Base-by-base conservation (phyloP, 2,329 filamentous ascomycete genomes). In the Pseudogymnoascus sp. region DNA sequence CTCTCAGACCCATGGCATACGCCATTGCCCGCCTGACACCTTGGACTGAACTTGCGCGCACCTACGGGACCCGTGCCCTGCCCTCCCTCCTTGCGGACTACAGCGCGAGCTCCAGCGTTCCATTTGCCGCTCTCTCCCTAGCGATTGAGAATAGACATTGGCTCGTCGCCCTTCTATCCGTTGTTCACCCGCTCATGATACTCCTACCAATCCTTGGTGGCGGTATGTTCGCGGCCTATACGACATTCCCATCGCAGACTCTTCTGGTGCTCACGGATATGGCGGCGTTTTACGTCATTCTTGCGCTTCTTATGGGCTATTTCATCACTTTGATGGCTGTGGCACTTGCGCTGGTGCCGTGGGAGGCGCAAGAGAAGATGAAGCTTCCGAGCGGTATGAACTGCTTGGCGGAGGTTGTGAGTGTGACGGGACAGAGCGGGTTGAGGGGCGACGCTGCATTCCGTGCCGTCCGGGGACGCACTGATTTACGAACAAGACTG, bases 321-420 rank as follows among this genome's bases (percentile, higher is more conserved):
- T 77, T 86, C 9, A 66, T 84, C n/a, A 84, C 80, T 11, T 77
- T 93, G 58, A 70, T 82, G 41, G 73, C 82, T 5, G 75, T 90
- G 61, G 37, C 58, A 18, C 14, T 60, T 32, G 38, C 38, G 20
- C 58, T 60, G 3, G 37, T 60, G 16, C 43, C 58, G 4, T 47
- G 43, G 37, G 28, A 60, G 0, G 75, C 77, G 11, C 81, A 89
- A 12, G 75, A 77, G 41, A 77, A 79, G 38, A 83, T 86, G 65
- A 77, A 86, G 41, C 80, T 96, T 1, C 90, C 91, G 0, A 91
- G 95, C 70, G 79, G 80, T 4, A 85, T 89, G 39, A 82, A 80
- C 63, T 90, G 82, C 54, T 78, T 95, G 16, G 88, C 89, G 1
- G 90, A 92, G 70, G 78, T 92, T 20, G 81, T 95, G 66, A 87